These are phyloP conservation scores for Teunomyces lycoperdinae DNA, from an alignment of 805 yeast genomes.

Conservation along the genomic window DNA sequence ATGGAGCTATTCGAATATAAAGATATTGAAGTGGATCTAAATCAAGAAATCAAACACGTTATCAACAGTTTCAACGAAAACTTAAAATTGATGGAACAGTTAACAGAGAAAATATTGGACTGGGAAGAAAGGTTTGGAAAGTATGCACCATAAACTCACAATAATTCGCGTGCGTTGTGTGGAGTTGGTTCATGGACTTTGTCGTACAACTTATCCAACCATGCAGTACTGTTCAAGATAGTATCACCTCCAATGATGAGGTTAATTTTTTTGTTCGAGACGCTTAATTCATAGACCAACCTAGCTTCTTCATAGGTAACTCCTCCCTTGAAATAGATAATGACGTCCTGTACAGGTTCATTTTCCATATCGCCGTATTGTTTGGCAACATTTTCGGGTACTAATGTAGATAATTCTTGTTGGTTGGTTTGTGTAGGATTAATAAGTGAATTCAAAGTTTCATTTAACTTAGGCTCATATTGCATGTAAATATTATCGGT, in stretches of 20 bases:
- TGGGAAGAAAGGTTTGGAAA: slow-evolving; percentile 81
- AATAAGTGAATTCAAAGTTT: slow-evolving; percentile 23
- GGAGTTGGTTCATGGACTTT: slow-evolving; percentile 26
- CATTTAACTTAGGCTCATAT: slow-evolving; percentile 73
- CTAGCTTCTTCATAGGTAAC: slow-evolving; percentile 91
- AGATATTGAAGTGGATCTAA: slow-evolving; percentile 11
- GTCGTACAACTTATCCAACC: slow-evolving; percentile 35
- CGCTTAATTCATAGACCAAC: slow-evolving; percentile 68
- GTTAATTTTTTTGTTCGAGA: slow-evolving; percentile 54
- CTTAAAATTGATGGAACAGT: slow-evolving; percentile 61
- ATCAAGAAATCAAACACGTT: slow-evolving; percentile 24
- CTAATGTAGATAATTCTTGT: slow-evolving; percentile 31
- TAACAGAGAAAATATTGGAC: slow-evolving; percentile 64
- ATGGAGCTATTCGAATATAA: slow-evolving; percentile 45
- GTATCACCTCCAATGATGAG: slow-evolving; percentile 73
- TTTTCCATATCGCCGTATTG: slow-evolving; percentile 23
- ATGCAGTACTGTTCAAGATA: slow-evolving; percentile 32
- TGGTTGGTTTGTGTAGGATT: slow-evolving; percentile 9
- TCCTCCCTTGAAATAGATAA: slow-evolving; percentile 80
- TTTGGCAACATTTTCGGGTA: slow-evolving; percentile 32
- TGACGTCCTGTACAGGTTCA: slow-evolving; percentile 58
- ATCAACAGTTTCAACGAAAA: slow-evolving; percentile 56
- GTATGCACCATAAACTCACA: slow-evolving; percentile 36
- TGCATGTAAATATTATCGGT: slow-evolving; percentile 84
- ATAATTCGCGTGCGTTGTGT: slow-evolving; percentile 23